Conservation (phyloP, 2,329 filamentous ascomycete species). For the Elsinoe australis region DNA sequence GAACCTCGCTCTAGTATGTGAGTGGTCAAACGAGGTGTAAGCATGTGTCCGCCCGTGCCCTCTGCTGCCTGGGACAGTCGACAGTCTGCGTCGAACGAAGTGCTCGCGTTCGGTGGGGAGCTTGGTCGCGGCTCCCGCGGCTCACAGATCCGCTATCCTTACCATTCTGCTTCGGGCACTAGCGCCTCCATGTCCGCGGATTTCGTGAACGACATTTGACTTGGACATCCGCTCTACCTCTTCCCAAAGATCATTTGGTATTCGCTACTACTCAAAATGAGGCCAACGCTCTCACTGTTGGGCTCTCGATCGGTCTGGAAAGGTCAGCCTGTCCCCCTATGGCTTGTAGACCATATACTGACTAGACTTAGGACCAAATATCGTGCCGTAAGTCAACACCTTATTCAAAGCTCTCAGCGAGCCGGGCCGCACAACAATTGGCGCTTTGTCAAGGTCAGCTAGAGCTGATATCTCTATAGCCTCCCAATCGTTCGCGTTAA, state of each 20-base stretch:
- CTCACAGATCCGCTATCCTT: background rate
- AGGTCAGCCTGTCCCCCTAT: conserved; percentile 38
- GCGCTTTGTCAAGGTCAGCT: too few relatives aligned
- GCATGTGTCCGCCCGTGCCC: conserved; percentile 4
- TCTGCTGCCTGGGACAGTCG: conserved; percentile 5
- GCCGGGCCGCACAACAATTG: too few relatives aligned
- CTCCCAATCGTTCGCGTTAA: conserved; percentile 57
- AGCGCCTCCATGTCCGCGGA: background rate
- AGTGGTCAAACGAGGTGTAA: background rate
- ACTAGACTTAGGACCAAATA: conserved; percentile 52
- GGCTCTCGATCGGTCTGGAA: conserved; percentile 81
- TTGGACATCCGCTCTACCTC: background rate
- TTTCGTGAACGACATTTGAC: background rate
- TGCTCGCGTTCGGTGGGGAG: conserved; percentile 6
- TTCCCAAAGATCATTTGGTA: background rate
- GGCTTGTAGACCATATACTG: background rate
- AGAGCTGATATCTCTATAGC: conserved; percentile 33
- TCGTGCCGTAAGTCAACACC: conserved; percentile 54
- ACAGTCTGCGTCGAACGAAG: conserved; percentile 9
- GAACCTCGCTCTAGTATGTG: background rate
- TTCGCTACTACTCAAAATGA: conserved; percentile 16
- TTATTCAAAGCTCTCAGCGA: background rate
- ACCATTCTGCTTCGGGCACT: background rate
- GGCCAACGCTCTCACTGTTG: conserved; percentile 42
- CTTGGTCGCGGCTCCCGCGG: conserved; percentile 2